Base-by-base conservation (phyloP, 306 rosid genomes). In the Vigna trinervia region DNA sequence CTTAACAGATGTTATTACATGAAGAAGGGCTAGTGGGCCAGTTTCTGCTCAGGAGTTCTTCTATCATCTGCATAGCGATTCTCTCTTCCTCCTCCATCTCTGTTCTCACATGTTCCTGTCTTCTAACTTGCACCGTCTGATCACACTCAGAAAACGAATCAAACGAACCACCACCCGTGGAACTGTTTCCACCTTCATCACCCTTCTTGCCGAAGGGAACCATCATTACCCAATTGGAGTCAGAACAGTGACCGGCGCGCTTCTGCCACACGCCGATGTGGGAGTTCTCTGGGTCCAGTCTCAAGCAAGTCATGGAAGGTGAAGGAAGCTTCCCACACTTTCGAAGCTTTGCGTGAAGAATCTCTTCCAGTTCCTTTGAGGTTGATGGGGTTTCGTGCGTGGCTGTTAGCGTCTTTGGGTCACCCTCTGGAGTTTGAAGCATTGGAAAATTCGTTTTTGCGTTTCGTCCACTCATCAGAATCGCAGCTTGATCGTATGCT, bases 401-500 rank as follows among this genome's bases (percentile, higher is more conserved):
- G 7, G 20, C 4, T 39, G 5, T 52, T 58, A 17, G 13, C 0
- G 70, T 39, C 22, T 43, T 81, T 0, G 85, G 76, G 9, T 73
- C 85, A 2, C 84, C 82, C 4, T 80, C 76, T 0, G 86, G 80
- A 0, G 87, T 80, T 20, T 88, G 84, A 13, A 75, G 43, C 2
- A 83, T 78, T 2, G 98, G 94, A 54, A 95, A 95, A 84, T 95
- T 95, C 52, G 98, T 95, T 79, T 95, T 95, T 2, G 99, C 99
- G 72, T 89, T 95, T 71, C 93, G 83, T 5, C 99, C 99, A 20
- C 88, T 95, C 99, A 95, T 92, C 80, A 95, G 53, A 14, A 95
- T 89, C 5, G 99, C 91, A 14, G 99, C 99, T 86, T 95, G 99
- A 79, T 95, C 99, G 73, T 95, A 95, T 0, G 99, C 99, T 54